phyloP scores from a whole-genome alignment of 2,329 filamentous ascomycete species.

The Pseudopithomyces chartarum region DNA sequence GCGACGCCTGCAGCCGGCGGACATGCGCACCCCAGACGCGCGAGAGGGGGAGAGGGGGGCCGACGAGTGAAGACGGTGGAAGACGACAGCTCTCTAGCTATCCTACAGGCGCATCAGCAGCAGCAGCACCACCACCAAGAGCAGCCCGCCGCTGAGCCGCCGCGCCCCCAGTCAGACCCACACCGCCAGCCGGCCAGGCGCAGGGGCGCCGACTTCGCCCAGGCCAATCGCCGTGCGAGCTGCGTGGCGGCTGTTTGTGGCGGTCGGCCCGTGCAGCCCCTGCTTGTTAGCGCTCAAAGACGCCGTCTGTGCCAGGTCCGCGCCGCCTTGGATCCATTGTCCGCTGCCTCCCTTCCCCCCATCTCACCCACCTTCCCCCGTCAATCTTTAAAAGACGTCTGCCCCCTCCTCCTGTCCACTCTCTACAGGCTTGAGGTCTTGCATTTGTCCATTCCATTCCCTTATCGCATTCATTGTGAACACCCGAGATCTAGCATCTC shows the following conservation, averaged over 20 bases:
- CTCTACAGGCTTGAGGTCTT: slow-evolving; percentile 48
- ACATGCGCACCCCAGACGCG: neutral
- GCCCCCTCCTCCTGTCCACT: slow-evolving; percentile 39
- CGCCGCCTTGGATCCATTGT: slow-evolving; percentile 4
- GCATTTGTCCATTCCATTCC: slow-evolving; percentile 36
- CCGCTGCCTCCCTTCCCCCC: neutral
- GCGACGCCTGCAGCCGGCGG: neutral
- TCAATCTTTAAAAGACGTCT: slow-evolving; percentile 30
- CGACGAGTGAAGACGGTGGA: no score
- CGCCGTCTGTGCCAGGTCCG: slow-evolving; percentile 17
- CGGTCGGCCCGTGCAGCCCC: slow-evolving; percentile 1
- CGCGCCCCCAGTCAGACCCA: neutral
- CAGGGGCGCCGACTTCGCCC: neutral
- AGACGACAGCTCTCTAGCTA: no score
- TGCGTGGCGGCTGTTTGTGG: slow-evolving; percentile 2
- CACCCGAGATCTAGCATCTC: slow-evolving; percentile 42
- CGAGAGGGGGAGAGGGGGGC: neutral
- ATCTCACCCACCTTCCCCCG: slow-evolving; percentile 13
- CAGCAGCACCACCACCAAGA: neutral
- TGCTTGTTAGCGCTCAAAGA: slow-evolving; percentile 8
- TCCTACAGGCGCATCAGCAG: no score
- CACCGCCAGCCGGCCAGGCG: neutral
- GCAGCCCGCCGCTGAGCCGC: neutral
- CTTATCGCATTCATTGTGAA: slow-evolving; percentile 24
- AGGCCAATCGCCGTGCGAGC: neutral